These are phyloP conservation scores for Malassezia sp. DNA, from an alignment of 1,284 basidiomycete genomes.

Conservation along the genomic window DNA sequence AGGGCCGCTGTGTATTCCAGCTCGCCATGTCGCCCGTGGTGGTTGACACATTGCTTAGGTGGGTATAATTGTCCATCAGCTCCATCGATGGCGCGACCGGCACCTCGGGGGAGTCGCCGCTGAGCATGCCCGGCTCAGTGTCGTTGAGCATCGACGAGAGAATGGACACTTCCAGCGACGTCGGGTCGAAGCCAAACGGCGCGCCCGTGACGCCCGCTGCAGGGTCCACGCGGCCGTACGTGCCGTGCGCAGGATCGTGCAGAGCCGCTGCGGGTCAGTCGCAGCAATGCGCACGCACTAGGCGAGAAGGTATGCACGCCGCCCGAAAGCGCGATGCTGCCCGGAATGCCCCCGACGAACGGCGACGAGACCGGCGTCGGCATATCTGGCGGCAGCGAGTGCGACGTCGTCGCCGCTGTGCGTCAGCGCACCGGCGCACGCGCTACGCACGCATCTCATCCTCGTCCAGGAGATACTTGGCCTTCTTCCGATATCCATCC, in stretches of 20 bases:
- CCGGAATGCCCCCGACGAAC: too few relatives aligned
- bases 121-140: slow-evolving; percentile 27
- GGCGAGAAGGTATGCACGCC: too few relatives aligned
- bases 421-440: not conserved
- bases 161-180: slow-evolving; percentile 78
- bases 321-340: too few relatives aligned
- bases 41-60: not conserved
- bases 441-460: slow-evolving; percentile 32
- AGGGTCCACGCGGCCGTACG: too few relatives aligned
- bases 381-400: not conserved
- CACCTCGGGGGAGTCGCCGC: slow-evolving; percentile 27
- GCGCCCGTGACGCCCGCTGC: too few relatives aligned
- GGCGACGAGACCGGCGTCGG: too few relatives aligned
- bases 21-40: not conserved
- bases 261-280: too few relatives aligned
- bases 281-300: too few relatives aligned
- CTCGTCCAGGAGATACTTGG: slow-evolving; percentile 62
- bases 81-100: slow-evolving; percentile 26
- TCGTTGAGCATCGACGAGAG: slow-evolving; percentile 66
- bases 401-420: not conserved
- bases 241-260: too few relatives aligned
- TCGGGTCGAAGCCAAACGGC: slow-evolving; percentile 54
- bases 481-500: slow-evolving; percentile 92
- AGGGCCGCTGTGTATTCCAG: slow-evolving; percentile 1
- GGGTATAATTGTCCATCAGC: slow-evolving; percentile 23